A percentile compares a stretch with the other conserved stretches of the same genome.
phyloP scores from a whole-genome alignment of 176 grass and related monocot species.

The Cenchrus purpureus region DNA sequence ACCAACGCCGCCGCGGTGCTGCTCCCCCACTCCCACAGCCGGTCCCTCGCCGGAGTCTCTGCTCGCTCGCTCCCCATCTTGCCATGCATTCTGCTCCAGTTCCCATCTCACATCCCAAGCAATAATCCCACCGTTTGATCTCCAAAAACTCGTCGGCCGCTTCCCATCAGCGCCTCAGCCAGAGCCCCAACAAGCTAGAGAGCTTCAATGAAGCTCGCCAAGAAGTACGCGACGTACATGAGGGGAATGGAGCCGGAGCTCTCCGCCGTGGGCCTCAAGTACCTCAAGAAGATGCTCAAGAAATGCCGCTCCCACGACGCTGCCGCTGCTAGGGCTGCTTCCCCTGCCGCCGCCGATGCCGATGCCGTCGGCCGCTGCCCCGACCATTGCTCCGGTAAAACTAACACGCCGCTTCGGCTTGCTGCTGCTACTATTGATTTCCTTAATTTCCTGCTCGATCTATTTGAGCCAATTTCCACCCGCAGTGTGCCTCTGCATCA shows the following conservation, averaged over 20 bases:
- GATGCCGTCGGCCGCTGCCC: constrained; percentile 36
- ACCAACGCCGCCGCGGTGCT: too few relatives aligned
- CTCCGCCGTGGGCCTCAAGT: constrained; percentile 75
- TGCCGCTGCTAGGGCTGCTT: neutral
- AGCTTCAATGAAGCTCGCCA: constrained; percentile 98
- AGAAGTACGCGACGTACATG: constrained; percentile 92
- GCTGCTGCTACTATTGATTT: neutral
- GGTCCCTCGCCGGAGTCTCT: too few relatives aligned
- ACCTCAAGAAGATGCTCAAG: constrained; percentile 87
- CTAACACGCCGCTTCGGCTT: too few relatives aligned
- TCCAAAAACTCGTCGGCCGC: too few relatives aligned
- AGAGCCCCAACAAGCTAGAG: neutral
- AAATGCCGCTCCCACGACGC: constrained; percentile 41
- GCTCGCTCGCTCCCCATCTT: too few relatives aligned
- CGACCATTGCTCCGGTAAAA: constrained; percentile 58
- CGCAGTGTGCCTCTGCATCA: too few relatives aligned
- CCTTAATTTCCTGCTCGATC: too few relatives aligned
- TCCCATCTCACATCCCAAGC: too few relatives aligned
- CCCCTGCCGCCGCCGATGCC: constrained; percentile 7
- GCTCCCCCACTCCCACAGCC: too few relatives aligned
- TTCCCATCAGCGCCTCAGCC: too few relatives aligned
- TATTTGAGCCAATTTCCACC: neutral
- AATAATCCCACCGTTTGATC: too few relatives aligned
- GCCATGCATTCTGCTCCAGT: too few relatives aligned
- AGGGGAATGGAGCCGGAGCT: constrained; percentile 63